Evolutionary conservation across 768 basidiomycete genomes (phyloP).

Genomic region (Inosperma sp.): DNA sequence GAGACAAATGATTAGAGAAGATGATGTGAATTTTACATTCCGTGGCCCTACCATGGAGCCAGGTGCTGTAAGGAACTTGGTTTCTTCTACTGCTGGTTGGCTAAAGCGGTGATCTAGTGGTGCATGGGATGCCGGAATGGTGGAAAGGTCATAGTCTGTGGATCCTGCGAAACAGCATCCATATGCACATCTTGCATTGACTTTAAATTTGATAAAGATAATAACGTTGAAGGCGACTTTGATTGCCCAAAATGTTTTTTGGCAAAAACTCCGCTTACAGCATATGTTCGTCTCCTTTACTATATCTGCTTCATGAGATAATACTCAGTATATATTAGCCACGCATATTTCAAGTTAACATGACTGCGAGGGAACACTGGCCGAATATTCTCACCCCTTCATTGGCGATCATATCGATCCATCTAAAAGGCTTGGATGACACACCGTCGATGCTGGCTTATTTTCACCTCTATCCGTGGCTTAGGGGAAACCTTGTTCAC

Average conservation of each 20-base stretch:
- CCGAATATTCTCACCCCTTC: conserved; percentile 1
- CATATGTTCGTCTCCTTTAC: neutral
- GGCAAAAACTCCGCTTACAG: neutral
- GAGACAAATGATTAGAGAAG: neutral
- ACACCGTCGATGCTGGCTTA: no score
- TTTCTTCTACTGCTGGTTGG: neutral
- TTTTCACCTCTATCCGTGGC: no score
- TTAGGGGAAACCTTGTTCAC: conserved; percentile 8
- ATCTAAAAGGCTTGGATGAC: conserved; percentile 4
- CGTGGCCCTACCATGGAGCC: no score
- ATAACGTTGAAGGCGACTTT: neutral
- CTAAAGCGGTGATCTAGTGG: no score
- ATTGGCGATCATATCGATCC: conserved; percentile 8
- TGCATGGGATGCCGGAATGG: no score
- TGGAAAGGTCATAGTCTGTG: neutral
- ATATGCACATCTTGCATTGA: neutral
- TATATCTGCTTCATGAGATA: neutral
- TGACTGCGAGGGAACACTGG: conserved; percentile 2
- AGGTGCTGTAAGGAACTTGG: conserved; percentile 1
- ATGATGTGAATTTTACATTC: no score
- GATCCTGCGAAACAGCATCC: neutral
- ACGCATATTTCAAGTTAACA: neutral
- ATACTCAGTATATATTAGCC: neutral
- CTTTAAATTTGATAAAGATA: neutral
- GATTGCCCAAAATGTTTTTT: neutral